Evolutionary conservation across 1,284 basidiomycete species (phyloP).

Genomic region (Somion occarium): DNA sequence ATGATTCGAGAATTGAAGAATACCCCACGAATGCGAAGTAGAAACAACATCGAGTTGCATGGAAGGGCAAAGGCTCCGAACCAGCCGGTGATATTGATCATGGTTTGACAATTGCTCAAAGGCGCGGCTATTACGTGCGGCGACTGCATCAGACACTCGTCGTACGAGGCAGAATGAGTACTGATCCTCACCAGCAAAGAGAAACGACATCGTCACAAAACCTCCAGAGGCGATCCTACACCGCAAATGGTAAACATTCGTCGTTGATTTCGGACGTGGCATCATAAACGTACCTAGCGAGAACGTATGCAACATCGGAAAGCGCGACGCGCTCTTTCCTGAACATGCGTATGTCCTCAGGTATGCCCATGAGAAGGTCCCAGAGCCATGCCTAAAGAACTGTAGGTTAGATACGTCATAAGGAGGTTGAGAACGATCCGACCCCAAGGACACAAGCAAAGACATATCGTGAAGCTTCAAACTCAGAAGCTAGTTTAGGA

Average conservation of each 20-base stretch:
- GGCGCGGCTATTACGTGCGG: not conserved
- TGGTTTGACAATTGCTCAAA: not conserved
- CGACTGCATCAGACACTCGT: no score
- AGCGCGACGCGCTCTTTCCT: not conserved
- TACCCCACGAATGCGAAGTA: slow-evolving; percentile 1
- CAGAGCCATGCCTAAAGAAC: slow-evolving; percentile 3
- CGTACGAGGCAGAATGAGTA: not conserved
- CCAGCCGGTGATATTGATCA: not conserved
- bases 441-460: no score
- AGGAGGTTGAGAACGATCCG: no score
- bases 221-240: not conserved
- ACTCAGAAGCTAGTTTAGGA: no score
- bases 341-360: slow-evolving; percentile 5
- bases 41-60: slow-evolving; percentile 4
- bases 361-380: not conserved
- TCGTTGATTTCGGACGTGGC: not conserved
- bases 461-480: no score
- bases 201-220: not conserved
- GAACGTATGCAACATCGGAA: not conserved
- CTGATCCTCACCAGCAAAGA: not conserved
- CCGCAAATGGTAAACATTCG: no score
- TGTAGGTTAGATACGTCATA: no score
- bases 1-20: not conserved
- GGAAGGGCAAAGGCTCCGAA: not conserved
- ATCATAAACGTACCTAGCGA: not conserved